Conservation (phyloP, 2,329 filamentous ascomycete genomes). For the Colletotrichum truncatum region DNA sequence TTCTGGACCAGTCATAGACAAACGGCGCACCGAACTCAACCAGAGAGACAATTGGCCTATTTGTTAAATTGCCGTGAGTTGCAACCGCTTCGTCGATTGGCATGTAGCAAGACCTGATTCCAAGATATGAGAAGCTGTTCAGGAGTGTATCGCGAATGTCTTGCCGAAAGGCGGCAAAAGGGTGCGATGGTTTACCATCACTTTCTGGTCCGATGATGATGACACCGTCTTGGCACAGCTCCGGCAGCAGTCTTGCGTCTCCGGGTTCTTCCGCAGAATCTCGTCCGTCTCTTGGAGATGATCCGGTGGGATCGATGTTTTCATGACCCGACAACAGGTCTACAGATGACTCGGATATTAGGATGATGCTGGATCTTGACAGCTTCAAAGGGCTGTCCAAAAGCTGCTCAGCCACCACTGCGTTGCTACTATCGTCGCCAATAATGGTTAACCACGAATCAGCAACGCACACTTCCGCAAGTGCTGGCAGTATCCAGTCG, state of each 20-base stretch:
- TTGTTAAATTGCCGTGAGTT: background rate
- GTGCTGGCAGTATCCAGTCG: conserved; percentile 36
- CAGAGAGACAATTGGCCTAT: conserved; percentile 38
- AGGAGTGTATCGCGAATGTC: too few relatives aligned
- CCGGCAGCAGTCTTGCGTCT: too few relatives aligned
- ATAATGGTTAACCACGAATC: background rate
- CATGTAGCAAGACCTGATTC: conserved; percentile 27
- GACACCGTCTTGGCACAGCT: too few relatives aligned
- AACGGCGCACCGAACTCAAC: conserved; percentile 39
- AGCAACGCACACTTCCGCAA: background rate
- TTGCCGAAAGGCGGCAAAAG: too few relatives aligned
- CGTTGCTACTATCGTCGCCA: background rate
- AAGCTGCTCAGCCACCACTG: too few relatives aligned
- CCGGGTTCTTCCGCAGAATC: too few relatives aligned
- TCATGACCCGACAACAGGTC: background rate
- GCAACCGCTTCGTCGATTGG: conserved; percentile 28
- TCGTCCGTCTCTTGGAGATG: too few relatives aligned
- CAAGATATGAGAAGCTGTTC: background rate
- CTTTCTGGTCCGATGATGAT: too few relatives aligned
- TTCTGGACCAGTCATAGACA: conserved; percentile 35
- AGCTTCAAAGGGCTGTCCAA: too few relatives aligned
- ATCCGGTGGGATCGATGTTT: too few relatives aligned
- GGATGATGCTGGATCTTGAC: background rate
- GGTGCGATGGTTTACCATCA: too few relatives aligned
- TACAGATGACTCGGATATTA: background rate